Base-by-base conservation (phyloP, 495 filamentous ascomycete genomes). In the Trichoderma reesei region DNA sequence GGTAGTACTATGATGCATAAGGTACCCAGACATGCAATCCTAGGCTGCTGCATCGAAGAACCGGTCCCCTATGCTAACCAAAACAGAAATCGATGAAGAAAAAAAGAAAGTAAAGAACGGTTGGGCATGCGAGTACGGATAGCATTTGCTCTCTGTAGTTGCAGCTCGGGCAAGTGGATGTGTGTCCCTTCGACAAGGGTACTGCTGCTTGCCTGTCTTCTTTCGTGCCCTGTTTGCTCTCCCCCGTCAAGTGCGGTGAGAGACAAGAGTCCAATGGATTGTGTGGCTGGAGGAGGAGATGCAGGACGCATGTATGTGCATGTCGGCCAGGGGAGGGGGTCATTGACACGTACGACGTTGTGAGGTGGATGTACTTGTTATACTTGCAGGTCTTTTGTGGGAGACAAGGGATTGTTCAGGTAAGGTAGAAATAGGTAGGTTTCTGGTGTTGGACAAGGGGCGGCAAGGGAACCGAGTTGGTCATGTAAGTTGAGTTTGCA, bases 221-320 rank as follows among this genome's bases (percentile, higher is more conserved):
- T 13, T 13, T n/a, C 41, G 13, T 44, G 41, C 41, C 13, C 41
- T 44, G 41, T 4, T 18, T 48, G 18, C 16, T 48, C n/a, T 48
- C 18, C 20, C 51, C 31, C 26, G 51, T 56, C 51, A 56, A 56
- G 26, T 56, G 51, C 51, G 51, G 51, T 56, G 51, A 56, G 26
- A n/a, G n/a, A 16, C 14, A 44, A 44, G 41, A n/a, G 41, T n/a
- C 51, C 20, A 56, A 56, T 13, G 33, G 51, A 8, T n/a, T n/a
- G n/a, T 56, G 51, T 56, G 44, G 44, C 51, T 56, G 51, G 51
- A 18, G 44, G 51, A 26, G 51, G 31, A 14, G 51, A 56, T 56
- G 51, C 51, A 56, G 26, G 51, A 56, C 51, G 51, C 51, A 56
- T 56, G 51, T 56, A 56, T 9, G 11, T 14, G 51, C 26, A 56